Evolutionary conservation across 176 grass and related monocot genomes (phyloP).

Genomic region (Musa schizocarpa): DNA sequence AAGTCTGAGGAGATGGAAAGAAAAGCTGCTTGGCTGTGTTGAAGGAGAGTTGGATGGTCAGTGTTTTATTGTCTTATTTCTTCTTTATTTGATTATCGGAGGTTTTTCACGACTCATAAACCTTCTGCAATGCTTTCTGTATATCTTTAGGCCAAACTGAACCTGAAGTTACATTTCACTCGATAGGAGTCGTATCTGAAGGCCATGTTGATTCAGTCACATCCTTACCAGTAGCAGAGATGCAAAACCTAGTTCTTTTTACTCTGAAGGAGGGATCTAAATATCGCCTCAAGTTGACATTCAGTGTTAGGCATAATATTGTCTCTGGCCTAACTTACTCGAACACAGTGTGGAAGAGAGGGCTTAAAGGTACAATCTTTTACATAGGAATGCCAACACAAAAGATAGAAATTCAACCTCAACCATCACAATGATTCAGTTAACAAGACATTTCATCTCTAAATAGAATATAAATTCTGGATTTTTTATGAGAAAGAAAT

Average conservation of each 20-base stretch:
- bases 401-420: not conserved
- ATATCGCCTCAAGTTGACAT: slow-evolving; percentile 34
- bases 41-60: slow-evolving; percentile 24
- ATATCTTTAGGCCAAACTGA: slow-evolving; percentile 27
- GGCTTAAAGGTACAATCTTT: slow-evolving; percentile 23
- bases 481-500: not conserved
- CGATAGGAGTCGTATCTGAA: slow-evolving; percentile 35
- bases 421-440: no score
- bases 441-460: no score
- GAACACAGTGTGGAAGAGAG: slow-evolving; percentile 47
- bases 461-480: not conserved
- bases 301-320: slow-evolving; percentile 43
- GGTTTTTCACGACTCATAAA: not conserved
- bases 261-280: slow-evolving; percentile 42
- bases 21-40: slow-evolving; percentile 33
- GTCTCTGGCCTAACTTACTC: slow-evolving; percentile 41
- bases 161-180: slow-evolving; percentile 37
- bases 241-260: slow-evolving; percentile 31
- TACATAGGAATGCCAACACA: no score
- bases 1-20: slow-evolving; percentile 48
- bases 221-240: slow-evolving; percentile 25
- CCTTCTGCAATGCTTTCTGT: not conserved
- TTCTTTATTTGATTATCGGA: not conserved
- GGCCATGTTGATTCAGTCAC: slow-evolving; percentile 23
- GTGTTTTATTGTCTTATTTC: not conserved